These are phyloP conservation scores for Aspergillus sergii DNA, from an alignment of 2,329 filamentous ascomycete genomes.

Conservation along the genomic window DNA sequence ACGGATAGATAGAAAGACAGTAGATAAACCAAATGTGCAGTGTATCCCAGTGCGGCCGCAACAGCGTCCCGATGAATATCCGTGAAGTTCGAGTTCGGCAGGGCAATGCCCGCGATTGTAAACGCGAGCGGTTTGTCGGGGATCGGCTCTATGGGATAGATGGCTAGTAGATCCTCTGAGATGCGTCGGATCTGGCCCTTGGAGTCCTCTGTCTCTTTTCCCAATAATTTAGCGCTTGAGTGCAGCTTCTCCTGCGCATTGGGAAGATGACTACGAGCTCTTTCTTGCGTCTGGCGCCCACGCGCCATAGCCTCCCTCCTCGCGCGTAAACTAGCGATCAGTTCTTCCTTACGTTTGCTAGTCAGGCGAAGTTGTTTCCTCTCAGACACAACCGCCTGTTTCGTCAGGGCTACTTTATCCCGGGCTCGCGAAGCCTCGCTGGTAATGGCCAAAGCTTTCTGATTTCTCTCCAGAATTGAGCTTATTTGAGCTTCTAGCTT, in stretches of 20 bases:
- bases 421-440: constrained; percentile 41
- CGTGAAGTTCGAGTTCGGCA: constrained; percentile 80
- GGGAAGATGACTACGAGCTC: constrained; percentile 62
- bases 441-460: constrained; percentile 31
- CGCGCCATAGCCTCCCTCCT: constrained; percentile 68
- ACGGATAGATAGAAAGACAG: constrained; percentile 81
- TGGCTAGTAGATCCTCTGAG: constrained; percentile 75
- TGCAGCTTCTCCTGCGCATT: constrained; percentile 63
- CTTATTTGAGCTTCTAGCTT: constrained; percentile 79
- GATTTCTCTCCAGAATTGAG: constrained; percentile 43
- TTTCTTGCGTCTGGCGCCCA: constrained; percentile 63
- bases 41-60: constrained; percentile 79
- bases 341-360: constrained; percentile 65
- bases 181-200: constrained; percentile 85
- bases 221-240: constrained; percentile 58
- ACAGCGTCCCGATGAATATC: constrained; percentile 68
- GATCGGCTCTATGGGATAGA: constrained; percentile 79
- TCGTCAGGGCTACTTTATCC: constrained; percentile 44
- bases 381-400: constrained; percentile 62
- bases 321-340: constrained; percentile 66
- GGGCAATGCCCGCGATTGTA: constrained; percentile 74
- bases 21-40: constrained; percentile 72
- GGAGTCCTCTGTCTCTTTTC: constrained; percentile 63
- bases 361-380: constrained; percentile 66
- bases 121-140: constrained; percentile 71